Conservation (phyloP, 768 basidiomycete species). For the Leccinum longicurvipes region DNA sequence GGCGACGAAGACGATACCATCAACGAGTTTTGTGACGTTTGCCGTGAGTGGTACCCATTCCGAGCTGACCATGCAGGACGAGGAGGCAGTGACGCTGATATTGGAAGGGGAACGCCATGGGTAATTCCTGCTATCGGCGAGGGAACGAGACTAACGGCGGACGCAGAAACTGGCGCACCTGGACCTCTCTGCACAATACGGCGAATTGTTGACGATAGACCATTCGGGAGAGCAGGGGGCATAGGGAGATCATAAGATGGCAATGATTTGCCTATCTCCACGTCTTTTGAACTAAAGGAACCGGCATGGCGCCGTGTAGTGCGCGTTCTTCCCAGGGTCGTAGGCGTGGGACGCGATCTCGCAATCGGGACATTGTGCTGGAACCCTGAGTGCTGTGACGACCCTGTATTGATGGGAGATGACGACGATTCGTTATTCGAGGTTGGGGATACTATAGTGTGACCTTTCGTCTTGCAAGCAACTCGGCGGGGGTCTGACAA, state of each 20-base stretch:
- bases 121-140: slow-evolving; percentile 3
- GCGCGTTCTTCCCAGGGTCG: slow-evolving; percentile 41
- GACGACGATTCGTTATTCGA: slow-evolving; percentile 24
- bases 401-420: slow-evolving; percentile 25
- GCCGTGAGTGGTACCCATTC: slow-evolving; percentile 36
- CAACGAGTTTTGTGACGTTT: slow-evolving; percentile 43
- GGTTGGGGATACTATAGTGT: slow-evolving; percentile 25
- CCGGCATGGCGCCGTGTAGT: slow-evolving; percentile 82
- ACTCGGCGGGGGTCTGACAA: slow-evolving; percentile 45
- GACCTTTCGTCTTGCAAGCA: slow-evolving; percentile 28
- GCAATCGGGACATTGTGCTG: slow-evolving; percentile 27
- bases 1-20: slow-evolving; percentile 37
- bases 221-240: slow-evolving; percentile 26
- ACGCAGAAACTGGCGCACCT: slow-evolving; percentile 35
- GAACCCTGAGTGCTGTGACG: slow-evolving; percentile 22
- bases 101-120: slow-evolving; percentile 2
- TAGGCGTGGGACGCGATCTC: slow-evolving; percentile 28
- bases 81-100: slow-evolving; percentile 13
- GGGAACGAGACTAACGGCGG: slow-evolving; percentile 18
- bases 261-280: slow-evolving; percentile 79
- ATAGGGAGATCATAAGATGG: slow-evolving; percentile 55
- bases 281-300: slow-evolving; percentile 92
- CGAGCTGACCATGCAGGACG: slow-evolving; percentile 10
- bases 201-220: slow-evolving; percentile 32
- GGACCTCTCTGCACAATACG: slow-evolving; percentile 52